These are phyloP conservation scores for Biscogniauxia sp. DNA, from an alignment of 2,329 filamentous ascomycete species.

Conservation along the genomic window DNA sequence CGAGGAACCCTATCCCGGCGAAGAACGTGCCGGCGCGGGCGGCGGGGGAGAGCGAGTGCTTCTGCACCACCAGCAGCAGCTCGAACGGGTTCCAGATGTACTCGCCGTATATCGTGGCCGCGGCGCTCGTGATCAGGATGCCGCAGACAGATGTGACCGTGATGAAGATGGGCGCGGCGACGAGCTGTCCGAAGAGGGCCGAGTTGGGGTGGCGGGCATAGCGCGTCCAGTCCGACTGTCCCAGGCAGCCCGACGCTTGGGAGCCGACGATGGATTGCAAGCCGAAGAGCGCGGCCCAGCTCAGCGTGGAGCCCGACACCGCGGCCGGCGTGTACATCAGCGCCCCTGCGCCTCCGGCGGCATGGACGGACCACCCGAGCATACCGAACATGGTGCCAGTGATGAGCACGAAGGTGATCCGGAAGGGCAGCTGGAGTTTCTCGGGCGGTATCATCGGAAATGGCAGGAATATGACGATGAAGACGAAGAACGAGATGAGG, in stretches of 20 bases:
- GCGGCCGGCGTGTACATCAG: slow-evolving; percentile 15
- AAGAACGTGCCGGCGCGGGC: slow-evolving; percentile 38
- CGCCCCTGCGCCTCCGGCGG: slow-evolving; percentile 19
- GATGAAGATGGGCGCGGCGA: slow-evolving; percentile 33
- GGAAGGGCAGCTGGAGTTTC: background rate
- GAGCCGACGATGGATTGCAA: slow-evolving; percentile 31
- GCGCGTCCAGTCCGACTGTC: slow-evolving; percentile 34
- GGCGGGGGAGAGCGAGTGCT: slow-evolving; percentile 26
- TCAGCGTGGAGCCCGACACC: slow-evolving; percentile 22
- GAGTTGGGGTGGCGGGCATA: slow-evolving; percentile 28
- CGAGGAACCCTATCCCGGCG: slow-evolving; percentile 34
- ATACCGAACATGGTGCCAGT: slow-evolving; percentile 32
- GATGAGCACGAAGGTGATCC: slow-evolving; percentile 26
- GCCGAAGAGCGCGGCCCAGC: slow-evolving; percentile 29
- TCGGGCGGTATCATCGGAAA: background rate
- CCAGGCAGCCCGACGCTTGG: slow-evolving; percentile 28
- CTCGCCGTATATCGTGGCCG: slow-evolving; percentile 32
- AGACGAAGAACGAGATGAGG: background rate
- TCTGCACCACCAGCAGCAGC: slow-evolving; percentile 35
- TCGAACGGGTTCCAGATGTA: slow-evolving; percentile 40
- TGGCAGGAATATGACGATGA: background rate
- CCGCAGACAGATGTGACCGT: slow-evolving; percentile 36
- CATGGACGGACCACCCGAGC: slow-evolving; percentile 30
- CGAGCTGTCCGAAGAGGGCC: slow-evolving; percentile 28
- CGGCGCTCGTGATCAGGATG: slow-evolving; percentile 36